These are phyloP conservation scores for Periglandula ipomoeae DNA, from an alignment of 2,329 filamentous ascomycete species.

Conservation along the genomic window DNA sequence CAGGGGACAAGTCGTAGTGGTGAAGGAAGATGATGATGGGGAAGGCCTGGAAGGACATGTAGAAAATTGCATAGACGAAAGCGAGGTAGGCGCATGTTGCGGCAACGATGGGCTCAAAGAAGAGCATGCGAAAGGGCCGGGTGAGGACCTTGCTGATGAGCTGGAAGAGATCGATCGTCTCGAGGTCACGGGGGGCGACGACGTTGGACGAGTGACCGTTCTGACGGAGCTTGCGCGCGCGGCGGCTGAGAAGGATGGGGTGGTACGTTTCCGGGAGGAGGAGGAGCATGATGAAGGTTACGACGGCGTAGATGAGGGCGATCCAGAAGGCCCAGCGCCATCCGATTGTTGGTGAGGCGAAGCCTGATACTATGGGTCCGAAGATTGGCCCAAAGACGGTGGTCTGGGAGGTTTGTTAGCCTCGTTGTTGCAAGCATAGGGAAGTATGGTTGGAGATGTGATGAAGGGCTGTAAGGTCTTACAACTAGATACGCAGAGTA, in stretches of 20 bases:
- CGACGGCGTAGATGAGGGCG: slow-evolving; percentile 57
- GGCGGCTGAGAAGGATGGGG: slow-evolving; percentile 45
- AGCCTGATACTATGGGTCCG: slow-evolving; percentile 57
- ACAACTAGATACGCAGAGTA: slow-evolving; percentile 47
- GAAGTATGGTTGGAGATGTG: too few relatives aligned
- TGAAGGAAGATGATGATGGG: slow-evolving; percentile 60
- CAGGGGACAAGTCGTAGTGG: slow-evolving; percentile 54
- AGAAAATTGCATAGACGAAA: slow-evolving; percentile 56
- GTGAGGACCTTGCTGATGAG: slow-evolving; percentile 62
- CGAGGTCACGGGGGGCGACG: slow-evolving; percentile 54
- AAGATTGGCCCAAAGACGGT: slow-evolving; percentile 59
- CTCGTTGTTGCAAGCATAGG: neutral
- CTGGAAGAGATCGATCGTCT: slow-evolving; percentile 46
- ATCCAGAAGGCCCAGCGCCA: slow-evolving; percentile 69
- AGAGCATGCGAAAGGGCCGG: slow-evolving; percentile 62
- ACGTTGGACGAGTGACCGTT: slow-evolving; percentile 41
- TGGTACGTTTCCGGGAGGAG: slow-evolving; percentile 57
- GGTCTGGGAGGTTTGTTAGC: slow-evolving; percentile 25
- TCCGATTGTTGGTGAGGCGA: slow-evolving; percentile 44
- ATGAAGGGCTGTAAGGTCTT: slow-evolving; percentile 1
- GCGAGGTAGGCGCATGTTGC: slow-evolving; percentile 63
- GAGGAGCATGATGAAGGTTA: slow-evolving; percentile 49
- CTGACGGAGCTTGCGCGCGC: slow-evolving; percentile 49
- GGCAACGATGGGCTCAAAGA: slow-evolving; percentile 64
- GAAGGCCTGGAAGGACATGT: slow-evolving; percentile 71